These are phyloP conservation scores for Monosporascus sp. DNA, from an alignment of 2,329 filamentous ascomycete genomes.

Conservation along the genomic window DNA sequence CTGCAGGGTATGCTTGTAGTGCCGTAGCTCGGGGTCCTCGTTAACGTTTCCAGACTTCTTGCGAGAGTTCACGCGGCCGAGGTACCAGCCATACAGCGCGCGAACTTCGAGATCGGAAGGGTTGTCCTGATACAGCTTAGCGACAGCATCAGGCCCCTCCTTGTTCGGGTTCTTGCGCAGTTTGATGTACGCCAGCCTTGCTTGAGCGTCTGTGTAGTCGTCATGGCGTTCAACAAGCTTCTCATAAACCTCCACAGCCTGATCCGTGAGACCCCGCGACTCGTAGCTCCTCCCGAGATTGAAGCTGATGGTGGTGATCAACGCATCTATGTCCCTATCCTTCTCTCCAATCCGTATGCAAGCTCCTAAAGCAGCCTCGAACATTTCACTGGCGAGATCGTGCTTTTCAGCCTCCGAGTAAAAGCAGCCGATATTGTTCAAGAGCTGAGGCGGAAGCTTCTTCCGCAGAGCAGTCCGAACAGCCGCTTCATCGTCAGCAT, in stretches of 20 bases:
- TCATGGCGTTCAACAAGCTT: slow-evolving; percentile 76
- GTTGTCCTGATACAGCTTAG: slow-evolving; percentile 79
- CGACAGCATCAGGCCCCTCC: slow-evolving; percentile 79
- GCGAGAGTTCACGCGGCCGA: slow-evolving; percentile 73
- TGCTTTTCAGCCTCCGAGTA: slow-evolving; percentile 84
- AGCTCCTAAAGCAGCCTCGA: slow-evolving; percentile 84
- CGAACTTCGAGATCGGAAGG: slow-evolving; percentile 85
- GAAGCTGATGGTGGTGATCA: slow-evolving; percentile 95
- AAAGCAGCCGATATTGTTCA: slow-evolving; percentile 98
- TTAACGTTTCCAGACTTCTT: slow-evolving; percentile 75
- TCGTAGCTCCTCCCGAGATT: slow-evolving; percentile 94
- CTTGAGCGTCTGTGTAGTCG: slow-evolving; percentile 89
- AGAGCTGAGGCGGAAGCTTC: slow-evolving; percentile 76
- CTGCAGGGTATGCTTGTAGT: slow-evolving; percentile 94
- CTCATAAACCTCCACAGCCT: slow-evolving; percentile 85
- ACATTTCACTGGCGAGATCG: slow-evolving; percentile 74
- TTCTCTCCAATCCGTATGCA: slow-evolving; percentile 77
- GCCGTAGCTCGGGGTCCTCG: slow-evolving; percentile 86
- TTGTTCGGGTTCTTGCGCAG: slow-evolving; percentile 75
- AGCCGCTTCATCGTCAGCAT: slow-evolving; percentile 57
- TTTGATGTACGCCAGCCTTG: slow-evolving; percentile 84
- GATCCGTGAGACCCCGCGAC: slow-evolving; percentile 70
- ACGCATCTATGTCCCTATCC: slow-evolving; percentile 76
- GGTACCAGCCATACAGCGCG: slow-evolving; percentile 90
- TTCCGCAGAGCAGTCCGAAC: slow-evolving; percentile 63